Evolutionary conservation across 2,329 filamentous ascomycete genomes (phyloP), one percentile per base, ranked within the genome.

Genomic region (Lecanicillium sp.): DNA sequence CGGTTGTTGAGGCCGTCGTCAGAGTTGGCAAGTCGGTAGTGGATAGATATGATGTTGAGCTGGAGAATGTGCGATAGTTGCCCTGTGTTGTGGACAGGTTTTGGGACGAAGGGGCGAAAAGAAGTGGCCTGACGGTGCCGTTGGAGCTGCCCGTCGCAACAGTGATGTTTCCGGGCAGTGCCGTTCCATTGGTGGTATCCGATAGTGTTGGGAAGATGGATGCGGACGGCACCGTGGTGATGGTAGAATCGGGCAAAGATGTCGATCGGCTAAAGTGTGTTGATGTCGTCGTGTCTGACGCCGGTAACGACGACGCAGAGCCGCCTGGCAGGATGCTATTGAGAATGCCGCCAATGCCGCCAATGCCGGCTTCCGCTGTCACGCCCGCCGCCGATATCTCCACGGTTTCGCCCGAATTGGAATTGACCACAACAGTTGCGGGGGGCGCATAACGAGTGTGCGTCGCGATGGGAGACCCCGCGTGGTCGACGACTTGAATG

Each of bases 401-500:
- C 44, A 61, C 48, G 40, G 64, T 65, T 38, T 59, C 52, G 47
- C 56, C 61, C 29, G 62, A 59, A 40, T 49, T 49, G 34, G 57
- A 47, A 48, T 59, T 55, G 44, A 60, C 49, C 44, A 64, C 49
- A 40, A 61, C 53, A 40, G 65, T 66, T 48, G 59, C 55, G 28
- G 64, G 53, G 33, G 59, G 46, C 29, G 60, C 57, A 46, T 51
- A 56, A 39, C 66, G 47, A 22, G 72, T 77, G 42, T 64, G 56
- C 17, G 67, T 52, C 37, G 61, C 55, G 33, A 74, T 50, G 35
- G 66, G 59, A 19, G 59, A 61, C 44, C 73, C 73, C 32, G 55
- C 52, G 33, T 58, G 57, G 55, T 77, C 70, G 45, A 76, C 65
- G 44, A 71, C 50, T 47, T 76, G 66, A 40, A 77, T 55, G 52